Base-by-base conservation (phyloP, 2,329 filamentous ascomycete genomes). In the Sclerotinia subarctica region DNA sequence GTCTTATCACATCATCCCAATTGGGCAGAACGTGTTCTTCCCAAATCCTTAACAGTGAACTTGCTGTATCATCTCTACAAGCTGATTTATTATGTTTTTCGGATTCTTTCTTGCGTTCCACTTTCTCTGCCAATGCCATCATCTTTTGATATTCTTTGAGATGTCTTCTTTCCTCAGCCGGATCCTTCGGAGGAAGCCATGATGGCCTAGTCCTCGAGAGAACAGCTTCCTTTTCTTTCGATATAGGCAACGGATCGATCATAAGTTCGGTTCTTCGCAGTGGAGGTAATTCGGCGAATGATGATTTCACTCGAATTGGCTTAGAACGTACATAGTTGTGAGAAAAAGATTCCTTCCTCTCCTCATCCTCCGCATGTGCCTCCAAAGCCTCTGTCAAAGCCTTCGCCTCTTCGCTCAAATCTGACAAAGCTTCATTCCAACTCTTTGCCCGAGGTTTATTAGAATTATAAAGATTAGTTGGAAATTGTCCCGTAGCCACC, bases 91-190 rank as follows among this genome's bases (percentile, higher is more conserved):
- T 84, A 75, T 79, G 80, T 66, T 82, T 82, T 21, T 82, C 80
- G 0, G 82, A 83, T 72, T 89, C 86, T 71, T 81, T 86, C 74
- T 84, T 84, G 68, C 85, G 84, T 44, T 89, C 87, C 0, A 86
- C 84, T 74, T 87, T 86, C 64, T 82, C 78, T 72, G 86, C 88
- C 56, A 81, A 82, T 0, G 83, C 84, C 89, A 94, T 92, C 90
- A 95, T 94, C 78, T 85, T 88, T 79, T 94, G 89, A 76, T 94
- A 95, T 77, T 95, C 88, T 75, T 87, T 93, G 72, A 99, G 78
- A 78, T 99, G 95, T 73, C 89, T 90, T 77, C 87, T 91, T 80
- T 99, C 95, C 78, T 99, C 95, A 66, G 91, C 91, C 2, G 93
- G 94, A 72, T 95, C 89, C 79, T 95, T 95, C 1, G 92, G 92